phyloP scores from a whole-genome alignment of 805 yeast species.

The Priceomyces melissophilus region DNA sequence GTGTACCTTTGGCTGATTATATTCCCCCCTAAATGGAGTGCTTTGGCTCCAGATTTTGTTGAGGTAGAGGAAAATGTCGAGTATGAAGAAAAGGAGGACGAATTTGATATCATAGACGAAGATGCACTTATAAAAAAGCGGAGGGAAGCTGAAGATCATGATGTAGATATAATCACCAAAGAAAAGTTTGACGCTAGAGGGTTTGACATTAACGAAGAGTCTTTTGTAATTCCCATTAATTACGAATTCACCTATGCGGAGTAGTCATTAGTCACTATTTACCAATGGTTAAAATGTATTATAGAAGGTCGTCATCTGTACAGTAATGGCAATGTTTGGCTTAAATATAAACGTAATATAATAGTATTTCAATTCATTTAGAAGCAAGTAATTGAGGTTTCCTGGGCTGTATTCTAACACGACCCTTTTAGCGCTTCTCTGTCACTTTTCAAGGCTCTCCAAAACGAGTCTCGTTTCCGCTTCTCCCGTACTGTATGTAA shows the following conservation, averaged over 20 bases:
- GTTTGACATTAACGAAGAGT: slow-evolving; percentile 45
- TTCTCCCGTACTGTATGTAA: no score
- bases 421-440: no score
- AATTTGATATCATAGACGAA: slow-evolving; percentile 77
- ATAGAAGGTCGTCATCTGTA: no score
- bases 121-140: slow-evolving; percentile 60
- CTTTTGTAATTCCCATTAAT: slow-evolving; percentile 61
- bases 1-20: slow-evolving; percentile 79
- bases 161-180: slow-evolving; percentile 60
- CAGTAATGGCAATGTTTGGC: no score
- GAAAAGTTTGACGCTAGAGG: slow-evolving; percentile 75
- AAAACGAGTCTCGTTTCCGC: no score
- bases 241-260: slow-evolving; percentile 15
- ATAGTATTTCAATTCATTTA: no score
- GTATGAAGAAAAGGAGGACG: slow-evolving; percentile 86
- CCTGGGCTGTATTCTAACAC: no score
- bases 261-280: not conserved
- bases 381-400: no score
- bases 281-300: not conserved
- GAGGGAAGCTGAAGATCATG: slow-evolving; percentile 58
- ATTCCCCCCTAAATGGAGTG: slow-evolving; percentile 93
- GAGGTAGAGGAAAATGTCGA: slow-evolving; percentile 90
- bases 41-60: slow-evolving; percentile 93
- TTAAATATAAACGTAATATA: no score
- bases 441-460: no score